A percentile compares a stretch with the other conserved stretches of the same genome.
Evolutionary conservation across 345 rosid genomes (phyloP).

Genomic region (Abelmoschus esculentus): DNA sequence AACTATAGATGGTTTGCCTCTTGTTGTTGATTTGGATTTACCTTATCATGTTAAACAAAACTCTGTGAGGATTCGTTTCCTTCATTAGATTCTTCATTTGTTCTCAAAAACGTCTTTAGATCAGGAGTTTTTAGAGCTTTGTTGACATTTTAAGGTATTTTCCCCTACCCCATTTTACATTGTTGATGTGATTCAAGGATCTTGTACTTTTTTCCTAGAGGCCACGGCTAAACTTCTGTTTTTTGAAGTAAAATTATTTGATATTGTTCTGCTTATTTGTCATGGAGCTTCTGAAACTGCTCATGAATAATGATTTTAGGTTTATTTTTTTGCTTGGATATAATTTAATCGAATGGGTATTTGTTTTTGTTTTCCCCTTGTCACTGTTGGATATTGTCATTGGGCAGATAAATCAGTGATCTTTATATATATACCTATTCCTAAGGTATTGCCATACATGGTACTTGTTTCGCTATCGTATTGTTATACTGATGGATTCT

Average conservation of each 20-base stretch:
- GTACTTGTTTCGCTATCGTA: background rate
- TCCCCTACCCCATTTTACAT: background rate
- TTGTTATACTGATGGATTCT: background rate
- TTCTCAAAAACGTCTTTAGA: background rate
- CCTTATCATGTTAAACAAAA: background rate
- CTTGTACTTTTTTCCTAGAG: background rate
- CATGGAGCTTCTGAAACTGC: background rate
- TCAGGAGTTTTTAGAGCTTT: background rate
- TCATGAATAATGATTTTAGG: background rate
- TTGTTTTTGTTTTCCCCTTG: background rate
- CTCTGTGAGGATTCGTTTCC: background rate
- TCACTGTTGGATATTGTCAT: background rate
- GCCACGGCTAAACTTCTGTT: background rate
- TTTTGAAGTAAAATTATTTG: background rate
- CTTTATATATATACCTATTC: background rate
- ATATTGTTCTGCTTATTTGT: background rate
- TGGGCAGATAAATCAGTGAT: background rate
- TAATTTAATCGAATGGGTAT: background rate
- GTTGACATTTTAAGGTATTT: background rate
- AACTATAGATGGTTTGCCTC: background rate
- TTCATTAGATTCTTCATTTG: background rate
- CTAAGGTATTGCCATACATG: background rate
- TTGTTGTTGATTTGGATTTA: slow-evolving; percentile 6
- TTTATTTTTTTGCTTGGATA: background rate
- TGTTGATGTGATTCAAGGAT: background rate